Evolutionary conservation across 2,329 filamentous ascomycete genomes (phyloP).

Genomic region (Cladosporium austrohemisphaericum): DNA sequence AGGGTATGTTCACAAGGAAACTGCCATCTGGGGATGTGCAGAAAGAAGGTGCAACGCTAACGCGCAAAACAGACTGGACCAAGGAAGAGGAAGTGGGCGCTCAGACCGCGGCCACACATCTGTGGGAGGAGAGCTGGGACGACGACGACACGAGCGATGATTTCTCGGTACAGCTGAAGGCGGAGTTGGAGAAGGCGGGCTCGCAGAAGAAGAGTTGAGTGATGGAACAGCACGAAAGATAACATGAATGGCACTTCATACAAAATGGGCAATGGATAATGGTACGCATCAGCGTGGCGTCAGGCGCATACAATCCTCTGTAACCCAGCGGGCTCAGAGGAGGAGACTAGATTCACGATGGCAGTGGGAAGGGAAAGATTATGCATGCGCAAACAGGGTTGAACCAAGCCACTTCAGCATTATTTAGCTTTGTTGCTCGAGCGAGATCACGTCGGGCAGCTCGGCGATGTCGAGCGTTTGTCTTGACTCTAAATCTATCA

Average conservation of each 20-base stretch:
- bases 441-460: constrained; percentile 62
- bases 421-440: constrained; percentile 13
- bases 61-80: constrained; percentile 68
- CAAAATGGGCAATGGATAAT: neutral
- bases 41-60: constrained; percentile 68
- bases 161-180: constrained; percentile 89
- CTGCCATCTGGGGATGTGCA: constrained; percentile 99
- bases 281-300: constrained; percentile 6
- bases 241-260: neutral
- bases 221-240: neutral
- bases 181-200: constrained; percentile 93
- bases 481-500: constrained; percentile 69
- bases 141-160: constrained; percentile 97
- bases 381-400: neutral
- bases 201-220: constrained; percentile 39
- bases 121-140: constrained; percentile 99
- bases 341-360: constrained; percentile 1
- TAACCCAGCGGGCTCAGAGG: neutral
- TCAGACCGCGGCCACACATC: constrained; percentile 61
- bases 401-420: neutral
- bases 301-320: neutral
- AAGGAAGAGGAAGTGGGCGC: constrained; percentile 77
- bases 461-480: constrained; percentile 76
- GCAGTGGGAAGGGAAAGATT: neutral
- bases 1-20: no score